Conservation (phyloP, 2,329 filamentous ascomycete genomes). For the Furcasterigmium sp. region DNA sequence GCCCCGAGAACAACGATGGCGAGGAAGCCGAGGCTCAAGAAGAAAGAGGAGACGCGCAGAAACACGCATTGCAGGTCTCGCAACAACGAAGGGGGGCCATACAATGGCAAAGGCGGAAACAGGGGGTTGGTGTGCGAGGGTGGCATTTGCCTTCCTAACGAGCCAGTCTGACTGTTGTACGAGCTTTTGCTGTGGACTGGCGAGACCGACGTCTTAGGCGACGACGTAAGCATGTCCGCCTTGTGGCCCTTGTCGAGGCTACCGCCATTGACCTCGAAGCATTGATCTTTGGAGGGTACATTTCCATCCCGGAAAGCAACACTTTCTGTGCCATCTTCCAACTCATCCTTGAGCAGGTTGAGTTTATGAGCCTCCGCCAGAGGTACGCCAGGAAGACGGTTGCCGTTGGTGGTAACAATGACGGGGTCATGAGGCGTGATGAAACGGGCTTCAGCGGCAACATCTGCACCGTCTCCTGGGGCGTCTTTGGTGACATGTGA, state of each 20-base stretch:
- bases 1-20: slow-evolving; percentile 70
- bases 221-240: not conserved
- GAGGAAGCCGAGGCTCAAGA: slow-evolving; percentile 75
- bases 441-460: slow-evolving; percentile 59
- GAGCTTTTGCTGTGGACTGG: not conserved
- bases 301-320: slow-evolving; percentile 16
- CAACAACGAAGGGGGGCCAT: slow-evolving; percentile 67
- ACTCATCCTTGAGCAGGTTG: slow-evolving; percentile 54
- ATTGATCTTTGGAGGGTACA: not conserved
- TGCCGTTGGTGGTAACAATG: slow-evolving; percentile 62
- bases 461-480: slow-evolving; percentile 21
- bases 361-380: slow-evolving; percentile 65
- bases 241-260: slow-evolving; percentile 16
- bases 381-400: slow-evolving; percentile 63
- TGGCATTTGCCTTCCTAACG: slow-evolving; percentile 45
- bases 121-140: slow-evolving; percentile 70
- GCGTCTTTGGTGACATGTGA: slow-evolving; percentile 23
- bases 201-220: not conserved
- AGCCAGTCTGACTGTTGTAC: slow-evolving; percentile 21
- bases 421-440: slow-evolving; percentile 68
- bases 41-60: slow-evolving; percentile 64
- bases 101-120: slow-evolving; percentile 79
- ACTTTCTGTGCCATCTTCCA: slow-evolving; percentile 23
- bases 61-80: slow-evolving; percentile 59
- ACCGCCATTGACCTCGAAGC: slow-evolving; percentile 20